Evolutionary conservation across 2,329 filamentous ascomycete genomes (phyloP), one percentile per base, ranked within the genome.

Genomic region (Volutella citrinella): DNA sequence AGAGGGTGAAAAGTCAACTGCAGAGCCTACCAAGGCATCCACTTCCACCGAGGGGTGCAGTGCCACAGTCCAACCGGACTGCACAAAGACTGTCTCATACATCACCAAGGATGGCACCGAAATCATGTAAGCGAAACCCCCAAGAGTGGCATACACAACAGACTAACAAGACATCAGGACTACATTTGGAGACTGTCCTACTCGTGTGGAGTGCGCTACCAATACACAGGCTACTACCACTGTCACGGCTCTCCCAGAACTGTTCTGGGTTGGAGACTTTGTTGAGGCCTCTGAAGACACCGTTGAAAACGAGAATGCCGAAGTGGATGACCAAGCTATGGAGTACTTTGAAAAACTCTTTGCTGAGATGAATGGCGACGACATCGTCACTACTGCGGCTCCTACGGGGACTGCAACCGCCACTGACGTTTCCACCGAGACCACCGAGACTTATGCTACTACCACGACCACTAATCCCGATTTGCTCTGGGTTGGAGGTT

Each of bases 151-250:
- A 30, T 20, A 15, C 6, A 30, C 10, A 14, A 30, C 19, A n/a
- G 13, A 11, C 13, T 25, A 32, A 11, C 26, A 21, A 32, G 11
- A 15, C 2, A 19, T 10, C 13, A 32, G 30, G 15, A 32, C 30
- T 13, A 23, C 24, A 12, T 32, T 25, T 11, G 30, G 22, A 20
- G 30, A 32, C 21, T 32, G 30, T 19, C 30, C 30, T 14, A 25
- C 30, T 2, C 10, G 24, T 10, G 22, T 23, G 10, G 26, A 23
- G 21, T 32, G 29, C 18, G 29, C 29, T 15, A 31, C 20, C 8
- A 21, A 15, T 11, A 31, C 29, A 11, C 29, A 31, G 29, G 29
- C 29, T n/a, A 31, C 30, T n/a, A n/a, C n/a, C n/a, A n/a, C n/a
- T n/a, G n/a, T n/a, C n/a, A n/a, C n/a, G n/a, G n/a, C n/a, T n/a